Percentiles rank a stretch among this genome's conserved stretches.
Evolutionary conservation across 768 basidiomycete genomes (phyloP).

Genomic region (Serendipita sp.): DNA sequence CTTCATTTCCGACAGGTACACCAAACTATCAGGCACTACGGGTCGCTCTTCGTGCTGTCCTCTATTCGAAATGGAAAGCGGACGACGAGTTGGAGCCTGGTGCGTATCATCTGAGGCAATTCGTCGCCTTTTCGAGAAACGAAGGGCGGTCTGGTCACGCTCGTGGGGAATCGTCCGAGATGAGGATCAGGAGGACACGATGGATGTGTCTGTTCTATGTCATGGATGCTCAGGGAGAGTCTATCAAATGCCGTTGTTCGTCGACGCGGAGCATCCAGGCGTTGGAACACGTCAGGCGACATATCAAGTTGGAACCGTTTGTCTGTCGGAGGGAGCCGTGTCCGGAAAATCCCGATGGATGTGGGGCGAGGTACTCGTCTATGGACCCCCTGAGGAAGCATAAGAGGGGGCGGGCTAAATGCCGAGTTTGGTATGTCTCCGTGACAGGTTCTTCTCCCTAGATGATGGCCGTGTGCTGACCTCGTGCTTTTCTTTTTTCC

Average conservation of each 20-base stretch:
- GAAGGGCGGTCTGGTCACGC: too few species aligned
- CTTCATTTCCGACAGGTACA: not conserved
- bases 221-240: not conserved
- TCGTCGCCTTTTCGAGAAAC: not conserved
- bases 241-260: not conserved
- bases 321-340: not conserved
- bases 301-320: conserved; percentile 4
- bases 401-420: not conserved
- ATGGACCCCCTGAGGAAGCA: conserved; percentile 2
- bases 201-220: not conserved
- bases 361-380: not conserved
- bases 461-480: too few species aligned
- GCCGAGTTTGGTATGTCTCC: not conserved
- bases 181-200: not conserved
- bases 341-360: not conserved
- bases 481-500: too few species aligned
- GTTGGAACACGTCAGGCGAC: not conserved
- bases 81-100: not conserved
- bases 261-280: not conserved
- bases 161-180: not conserved
- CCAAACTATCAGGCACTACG: not conserved
- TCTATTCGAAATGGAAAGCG: not conserved
- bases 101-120: not conserved
- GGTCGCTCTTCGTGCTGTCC: not conserved
- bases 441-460: too few species aligned